phyloP scores from a whole-genome alignment of 352 stramenopile species.

The Globisporangium canariense region DNA sequence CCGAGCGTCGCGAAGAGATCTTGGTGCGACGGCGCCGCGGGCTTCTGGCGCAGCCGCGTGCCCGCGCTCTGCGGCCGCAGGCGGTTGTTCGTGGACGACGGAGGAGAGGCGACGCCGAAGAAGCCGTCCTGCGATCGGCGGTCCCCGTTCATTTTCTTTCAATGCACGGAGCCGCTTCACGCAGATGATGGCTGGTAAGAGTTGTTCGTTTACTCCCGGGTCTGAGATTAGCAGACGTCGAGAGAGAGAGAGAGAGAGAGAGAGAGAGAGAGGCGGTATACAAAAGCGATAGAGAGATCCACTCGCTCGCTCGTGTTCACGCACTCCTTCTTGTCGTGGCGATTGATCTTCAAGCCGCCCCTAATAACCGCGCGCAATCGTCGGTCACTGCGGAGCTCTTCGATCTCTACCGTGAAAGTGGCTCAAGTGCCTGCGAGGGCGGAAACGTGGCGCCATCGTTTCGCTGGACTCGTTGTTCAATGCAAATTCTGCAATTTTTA shows the following conservation, averaged over 20 bases:
- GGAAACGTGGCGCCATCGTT: slow-evolving; percentile 7
- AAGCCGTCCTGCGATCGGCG: slow-evolving; percentile 16
- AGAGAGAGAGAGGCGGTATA: not conserved
- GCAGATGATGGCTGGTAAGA: not conserved
- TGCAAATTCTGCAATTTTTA: too few species aligned
- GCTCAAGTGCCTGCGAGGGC: not conserved
- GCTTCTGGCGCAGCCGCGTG: slow-evolving; percentile 62
- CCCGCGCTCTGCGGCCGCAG: slow-evolving; percentile 47
- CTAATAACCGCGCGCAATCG: not conserved
- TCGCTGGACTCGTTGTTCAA: too few species aligned
- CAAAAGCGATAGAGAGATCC: not conserved
- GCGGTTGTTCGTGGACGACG: slow-evolving; percentile 7
- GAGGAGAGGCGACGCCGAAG: slow-evolving; percentile 14
- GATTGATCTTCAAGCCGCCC: not conserved
- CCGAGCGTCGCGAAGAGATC: slow-evolving; percentile 60
- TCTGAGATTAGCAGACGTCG: not conserved
- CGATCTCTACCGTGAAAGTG: not conserved
- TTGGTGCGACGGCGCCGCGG: slow-evolving; percentile 26
- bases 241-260: not conserved
- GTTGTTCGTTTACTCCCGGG: not conserved
- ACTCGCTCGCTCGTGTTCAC: not conserved
- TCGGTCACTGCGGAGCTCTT: not conserved
- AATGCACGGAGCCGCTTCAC: not conserved
- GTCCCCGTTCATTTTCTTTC: slow-evolving; percentile 18
- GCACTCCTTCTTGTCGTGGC: not conserved